These are phyloP conservation scores for Trichothecium roseum DNA, from an alignment of 2,329 filamentous ascomycete species.

Conservation along the genomic window DNA sequence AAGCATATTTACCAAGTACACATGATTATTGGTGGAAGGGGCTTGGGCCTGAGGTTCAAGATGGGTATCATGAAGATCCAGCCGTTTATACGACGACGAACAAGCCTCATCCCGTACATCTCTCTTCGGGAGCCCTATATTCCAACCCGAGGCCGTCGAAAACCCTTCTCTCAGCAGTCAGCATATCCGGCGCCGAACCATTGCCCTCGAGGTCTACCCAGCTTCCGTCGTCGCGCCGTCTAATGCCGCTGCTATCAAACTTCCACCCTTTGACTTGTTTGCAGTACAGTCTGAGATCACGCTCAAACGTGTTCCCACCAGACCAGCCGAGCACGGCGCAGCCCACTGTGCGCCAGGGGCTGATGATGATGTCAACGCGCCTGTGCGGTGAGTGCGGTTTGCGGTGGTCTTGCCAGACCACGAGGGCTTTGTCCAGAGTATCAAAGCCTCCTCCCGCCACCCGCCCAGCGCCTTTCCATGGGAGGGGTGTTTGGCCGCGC, in stretches of 20 bases:
- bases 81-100: no score
- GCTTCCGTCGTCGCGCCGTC: conserved; percentile 52
- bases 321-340: conserved; percentile 86
- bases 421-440: conserved; percentile 79
- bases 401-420: conserved; percentile 64
- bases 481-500: conserved; percentile 53
- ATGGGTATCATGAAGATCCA: no score
- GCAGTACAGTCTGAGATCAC: conserved; percentile 73
- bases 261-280: conserved; percentile 64
- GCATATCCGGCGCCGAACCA: conserved; percentile 42
- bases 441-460: conserved; percentile 58
- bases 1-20: no score
- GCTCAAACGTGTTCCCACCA: conserved; percentile 79
- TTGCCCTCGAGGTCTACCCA: conserved; percentile 64
- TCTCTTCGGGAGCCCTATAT: conserved; percentile 55
- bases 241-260: conserved; percentile 84
- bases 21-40: no score
- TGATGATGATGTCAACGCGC: conserved; percentile 84
- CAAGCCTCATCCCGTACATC: conserved; percentile 57
- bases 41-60: no score
- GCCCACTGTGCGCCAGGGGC: conserved; percentile 78
- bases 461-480: conserved; percentile 35
- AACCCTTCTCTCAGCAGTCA: conserved; percentile 68
- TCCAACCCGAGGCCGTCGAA: conserved; percentile 66
- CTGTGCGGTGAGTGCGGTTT: conserved; percentile 46